A percentile compares a stretch with the other conserved stretches of the same genome.
Conservation (phyloP, 768 basidiomycete species). For the Saitozyma sp. region DNA sequence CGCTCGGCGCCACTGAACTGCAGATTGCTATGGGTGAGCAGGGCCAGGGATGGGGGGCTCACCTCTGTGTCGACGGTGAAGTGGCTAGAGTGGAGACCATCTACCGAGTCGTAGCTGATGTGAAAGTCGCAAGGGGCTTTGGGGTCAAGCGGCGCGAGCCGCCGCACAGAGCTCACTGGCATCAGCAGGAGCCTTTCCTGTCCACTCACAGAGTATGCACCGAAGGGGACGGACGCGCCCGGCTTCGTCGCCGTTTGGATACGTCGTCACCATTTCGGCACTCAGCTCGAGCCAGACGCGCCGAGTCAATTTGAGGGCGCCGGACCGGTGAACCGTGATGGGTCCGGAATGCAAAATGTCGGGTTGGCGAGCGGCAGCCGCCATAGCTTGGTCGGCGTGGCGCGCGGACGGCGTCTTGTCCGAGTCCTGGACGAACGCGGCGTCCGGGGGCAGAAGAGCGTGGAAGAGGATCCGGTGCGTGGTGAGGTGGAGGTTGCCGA, state of each 20-base stretch:
- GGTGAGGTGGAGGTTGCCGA: conserved; percentile 65
- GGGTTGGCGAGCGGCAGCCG: conserved; percentile 45
- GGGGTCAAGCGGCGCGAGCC: conserved; percentile 57
- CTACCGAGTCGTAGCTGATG: conserved; percentile 52
- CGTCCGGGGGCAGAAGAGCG: conserved; percentile 60
- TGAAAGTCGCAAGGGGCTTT: conserved; percentile 57
- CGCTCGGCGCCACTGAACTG: conserved; percentile 44
- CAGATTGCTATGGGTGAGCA: conserved; percentile 45
- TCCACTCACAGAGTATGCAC: conserved; percentile 58
- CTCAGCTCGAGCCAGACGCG: conserved; percentile 67
- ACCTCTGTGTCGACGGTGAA: conserved; percentile 65
- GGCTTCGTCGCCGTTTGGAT: conserved; percentile 61
- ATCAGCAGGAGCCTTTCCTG: background rate
- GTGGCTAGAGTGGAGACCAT: conserved; percentile 46
- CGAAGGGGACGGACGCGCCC: conserved; percentile 61
- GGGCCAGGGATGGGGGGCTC: conserved; percentile 59
- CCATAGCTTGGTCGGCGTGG: conserved; percentile 33
- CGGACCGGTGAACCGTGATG: conserved; percentile 55
- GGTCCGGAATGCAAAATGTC: conserved; percentile 59
- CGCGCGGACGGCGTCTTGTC: conserved; percentile 26
- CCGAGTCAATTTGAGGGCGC: conserved; percentile 47
- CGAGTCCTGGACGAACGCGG: conserved; percentile 9
- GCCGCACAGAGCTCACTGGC: conserved; percentile 59
- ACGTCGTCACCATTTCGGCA: conserved; percentile 64
- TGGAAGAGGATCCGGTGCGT: conserved; percentile 68